phyloP scores from a whole-genome alignment of 2,329 filamentous ascomycete genomes.

The Lecanicillium sp. region DNA sequence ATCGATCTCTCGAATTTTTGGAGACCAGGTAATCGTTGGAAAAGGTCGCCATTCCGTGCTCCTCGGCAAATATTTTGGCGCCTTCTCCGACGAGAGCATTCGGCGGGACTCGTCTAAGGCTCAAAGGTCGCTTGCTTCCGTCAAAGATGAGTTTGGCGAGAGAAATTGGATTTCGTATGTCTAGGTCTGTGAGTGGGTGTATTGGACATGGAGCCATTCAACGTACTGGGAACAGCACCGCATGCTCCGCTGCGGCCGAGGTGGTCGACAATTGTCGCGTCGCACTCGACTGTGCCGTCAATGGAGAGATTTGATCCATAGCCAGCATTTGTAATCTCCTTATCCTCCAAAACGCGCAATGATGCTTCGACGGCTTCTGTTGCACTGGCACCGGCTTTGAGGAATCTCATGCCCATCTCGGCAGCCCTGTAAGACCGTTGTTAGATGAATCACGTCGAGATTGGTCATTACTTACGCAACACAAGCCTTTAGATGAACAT shows the following conservation, averaged over 20 bases:
- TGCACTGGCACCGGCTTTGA: slow-evolving; percentile 72
- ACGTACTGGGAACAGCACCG: slow-evolving; percentile 81
- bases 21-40: slow-evolving; percentile 75
- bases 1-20: slow-evolving; percentile 70
- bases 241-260: slow-evolving; percentile 86
- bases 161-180: slow-evolving; percentile 87
- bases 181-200: slow-evolving; percentile 43
- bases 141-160: slow-evolving; percentile 80
- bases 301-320: slow-evolving; percentile 93
- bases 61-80: slow-evolving; percentile 77
- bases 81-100: slow-evolving; percentile 85
- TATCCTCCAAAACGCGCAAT: slow-evolving; percentile 81
- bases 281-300: slow-evolving; percentile 86
- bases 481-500: slow-evolving; percentile 77
- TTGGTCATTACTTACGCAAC: slow-evolving; percentile 59
- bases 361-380: slow-evolving; percentile 87
- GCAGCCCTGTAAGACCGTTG: slow-evolving; percentile 56
- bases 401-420: slow-evolving; percentile 72
- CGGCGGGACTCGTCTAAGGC: slow-evolving; percentile 81
- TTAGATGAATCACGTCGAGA: slow-evolving; percentile 1
- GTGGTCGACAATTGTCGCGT: slow-evolving; percentile 90
- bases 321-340: slow-evolving; percentile 93
- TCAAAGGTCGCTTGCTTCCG: slow-evolving; percentile 67
- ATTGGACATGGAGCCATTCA: neutral
- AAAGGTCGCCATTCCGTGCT: slow-evolving; percentile 68